A percentile compares a stretch with the other conserved stretches of the same genome.
phyloP scores from a whole-genome alignment of 176 grass and related monocot species.

The Ensete ventricosum region DNA sequence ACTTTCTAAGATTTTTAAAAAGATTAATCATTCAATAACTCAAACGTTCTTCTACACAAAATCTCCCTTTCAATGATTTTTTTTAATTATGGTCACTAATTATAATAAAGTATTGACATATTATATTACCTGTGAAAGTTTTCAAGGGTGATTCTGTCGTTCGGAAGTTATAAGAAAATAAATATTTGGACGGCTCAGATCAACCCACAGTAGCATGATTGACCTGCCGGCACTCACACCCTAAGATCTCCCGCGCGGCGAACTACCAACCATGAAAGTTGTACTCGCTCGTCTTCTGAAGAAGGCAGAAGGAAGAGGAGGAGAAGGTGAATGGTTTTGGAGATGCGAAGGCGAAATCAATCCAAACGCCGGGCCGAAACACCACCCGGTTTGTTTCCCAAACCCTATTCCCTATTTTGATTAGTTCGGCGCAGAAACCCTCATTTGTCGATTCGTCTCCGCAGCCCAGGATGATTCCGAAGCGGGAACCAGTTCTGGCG shows the following conservation, averaged over 20 bases:
- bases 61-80: no score
- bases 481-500: not conserved
- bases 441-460: not conserved
- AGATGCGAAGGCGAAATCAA: conserved; percentile 47
- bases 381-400: conserved; percentile 20
- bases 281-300: no score
- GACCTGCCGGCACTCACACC: not conserved
- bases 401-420: not conserved
- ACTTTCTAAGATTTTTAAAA: no score
- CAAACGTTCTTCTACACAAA: no score
- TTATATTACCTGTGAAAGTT: not conserved
- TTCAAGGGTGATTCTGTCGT: not conserved
- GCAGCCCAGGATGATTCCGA: not conserved
- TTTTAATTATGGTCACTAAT: no score
- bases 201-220: not conserved
- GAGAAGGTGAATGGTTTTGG: not conserved
- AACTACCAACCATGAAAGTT: not conserved
- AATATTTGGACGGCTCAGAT: not conserved
- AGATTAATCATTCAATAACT: no score
- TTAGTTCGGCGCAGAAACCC: not conserved
- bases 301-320: not conserved
- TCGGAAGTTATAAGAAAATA: no score
- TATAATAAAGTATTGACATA: no score
- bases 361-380: conserved; percentile 14
- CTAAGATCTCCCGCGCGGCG: conserved; percentile 3